Evolutionary conservation across 1,284 basidiomycete species (phyloP), one percentile per base, ranked within the genome.

Genomic region (Kwoniella shivajii): DNA sequence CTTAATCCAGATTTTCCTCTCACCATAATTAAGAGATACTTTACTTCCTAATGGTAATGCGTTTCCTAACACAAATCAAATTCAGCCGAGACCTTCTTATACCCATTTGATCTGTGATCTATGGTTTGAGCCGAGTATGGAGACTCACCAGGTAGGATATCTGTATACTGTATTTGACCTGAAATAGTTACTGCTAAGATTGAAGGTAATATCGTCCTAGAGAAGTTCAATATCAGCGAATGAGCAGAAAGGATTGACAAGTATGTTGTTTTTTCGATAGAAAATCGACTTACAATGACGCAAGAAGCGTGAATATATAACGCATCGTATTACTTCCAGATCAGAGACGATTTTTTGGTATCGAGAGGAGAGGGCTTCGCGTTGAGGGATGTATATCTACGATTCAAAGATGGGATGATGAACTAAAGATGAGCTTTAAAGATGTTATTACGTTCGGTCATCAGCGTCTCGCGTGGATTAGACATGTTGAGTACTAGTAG

Each of bases 1-100:
- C 24, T 58, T 63, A 38, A 76, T 59, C 37, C 63, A 64, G 5
- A 67, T 61, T 31, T 55, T 53, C 37, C 45, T 45, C 6, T 56
- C 55, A 3, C 71, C 71, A 39, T 66, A 56, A 60, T 73, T 63
- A 11, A 74, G 54, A 16, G 62, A 63, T 11, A 76, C 61, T 18
- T 62, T 61, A 18, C 67, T 68, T 9, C 58, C 57, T 34, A 68
- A 57, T 2, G 66, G 63, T 16, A 71, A 44, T 13, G 38, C 44
- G 16, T n/a, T 27, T n/a, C 27, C 43, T 45, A 29, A 13, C 9
- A 7, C 7, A 20, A n/a, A 41, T 20, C 16, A 41, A n/a, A 10
- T n/a, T 10, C 34, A 36, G 34, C 34, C 10, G 34, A 36, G 34
- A 36, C 34, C 10, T 10, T n/a, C 34, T 10, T n/a, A n/a, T 10